phyloP scores from a whole-genome alignment of 805 yeast genomes.

The Citeromyces nyonsensis region DNA sequence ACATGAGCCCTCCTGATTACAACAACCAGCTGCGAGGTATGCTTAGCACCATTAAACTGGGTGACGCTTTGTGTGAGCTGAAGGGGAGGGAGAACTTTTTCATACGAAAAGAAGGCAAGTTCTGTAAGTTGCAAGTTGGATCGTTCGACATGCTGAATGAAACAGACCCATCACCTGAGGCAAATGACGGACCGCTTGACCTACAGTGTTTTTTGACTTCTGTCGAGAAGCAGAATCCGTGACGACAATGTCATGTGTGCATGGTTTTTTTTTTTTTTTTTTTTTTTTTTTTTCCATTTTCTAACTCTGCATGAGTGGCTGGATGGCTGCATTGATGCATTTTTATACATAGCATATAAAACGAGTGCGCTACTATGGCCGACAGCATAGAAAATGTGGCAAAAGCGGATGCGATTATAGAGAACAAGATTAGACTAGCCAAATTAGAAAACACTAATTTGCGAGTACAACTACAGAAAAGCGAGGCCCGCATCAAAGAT shows the following conservation, averaged over 20 bases:
- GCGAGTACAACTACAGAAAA: neutral
- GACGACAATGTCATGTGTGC: neutral
- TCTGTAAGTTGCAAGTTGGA: conserved; percentile 21
- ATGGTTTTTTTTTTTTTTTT: neutral
- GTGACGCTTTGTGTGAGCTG: conserved; percentile 4
- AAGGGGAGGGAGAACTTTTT: conserved; percentile 4
- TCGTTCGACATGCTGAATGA: conserved; percentile 49
- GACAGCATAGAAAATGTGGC: too few relatives aligned
- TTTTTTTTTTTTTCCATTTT: too few relatives aligned
- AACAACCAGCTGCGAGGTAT: conserved; percentile 11
- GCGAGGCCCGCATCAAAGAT: neutral
- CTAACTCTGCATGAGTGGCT: too few relatives aligned
- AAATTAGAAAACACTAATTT: neutral
- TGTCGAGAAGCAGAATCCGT: conserved; percentile 28
- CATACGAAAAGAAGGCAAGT: conserved; percentile 12
- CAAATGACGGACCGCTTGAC: conserved; percentile 38
- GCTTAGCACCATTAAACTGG: conserved; percentile 3
- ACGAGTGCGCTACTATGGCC: too few relatives aligned
- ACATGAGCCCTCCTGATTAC: conserved; percentile 15
- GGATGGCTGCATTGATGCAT: too few relatives aligned
- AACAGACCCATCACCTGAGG: conserved; percentile 25
- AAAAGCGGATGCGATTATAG: too few relatives aligned
- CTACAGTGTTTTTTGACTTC: conserved; percentile 38
- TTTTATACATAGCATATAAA: too few relatives aligned
- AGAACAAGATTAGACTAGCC: neutral